phyloP scores from a whole-genome alignment of 352 stramenopile genomes.

The Phytophthora pinifolia region DNA sequence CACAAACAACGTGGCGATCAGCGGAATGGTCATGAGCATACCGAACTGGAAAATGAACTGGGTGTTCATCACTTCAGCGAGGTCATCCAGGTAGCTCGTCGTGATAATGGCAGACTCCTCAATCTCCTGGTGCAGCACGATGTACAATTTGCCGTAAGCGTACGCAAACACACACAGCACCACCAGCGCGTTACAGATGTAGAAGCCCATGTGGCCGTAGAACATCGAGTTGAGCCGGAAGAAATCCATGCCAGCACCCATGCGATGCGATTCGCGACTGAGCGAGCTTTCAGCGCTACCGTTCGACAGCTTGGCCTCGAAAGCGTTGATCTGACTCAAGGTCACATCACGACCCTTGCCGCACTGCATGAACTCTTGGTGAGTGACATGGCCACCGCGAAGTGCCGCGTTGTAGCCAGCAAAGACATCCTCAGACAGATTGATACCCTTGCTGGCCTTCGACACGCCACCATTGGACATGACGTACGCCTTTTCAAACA shows the following conservation, averaged over 20 bases:
- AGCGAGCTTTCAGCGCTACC: conserved; percentile 80
- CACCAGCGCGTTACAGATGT: conserved; percentile 83
- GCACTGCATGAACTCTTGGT: conserved; percentile 89
- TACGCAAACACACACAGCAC: conserved; percentile 85
- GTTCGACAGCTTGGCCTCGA: conserved; percentile 87
- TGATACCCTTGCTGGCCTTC: conserved; percentile 88
- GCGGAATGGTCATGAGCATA: conserved; percentile 86
- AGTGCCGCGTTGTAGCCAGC: conserved; percentile 84
- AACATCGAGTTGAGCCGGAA: conserved; percentile 91
- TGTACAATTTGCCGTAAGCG: conserved; percentile 85
- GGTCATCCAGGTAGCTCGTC: conserved; percentile 66
- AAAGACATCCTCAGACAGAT: conserved; percentile 90
- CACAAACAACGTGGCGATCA: conserved; percentile 83
- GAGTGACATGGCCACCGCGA: conserved; percentile 74
- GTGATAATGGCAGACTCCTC: conserved; percentile 77
- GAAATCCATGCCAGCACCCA: conserved; percentile 86
- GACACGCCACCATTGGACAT: conserved; percentile 86
- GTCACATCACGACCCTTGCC: conserved; percentile 88
- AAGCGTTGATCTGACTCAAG: conserved; percentile 86
- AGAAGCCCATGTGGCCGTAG: conserved; percentile 89
- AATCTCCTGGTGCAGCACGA: conserved; percentile 73
- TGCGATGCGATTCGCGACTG: conserved; percentile 79
- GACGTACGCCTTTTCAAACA: conserved; percentile 88
- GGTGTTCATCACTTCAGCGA: conserved; percentile 80
- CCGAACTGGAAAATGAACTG: conserved; percentile 90